Evolutionary conservation across 1,139 yeast species (phyloP), one percentile per base, ranked within the genome.

Genomic region (Kluyveromyces sp.): DNA sequence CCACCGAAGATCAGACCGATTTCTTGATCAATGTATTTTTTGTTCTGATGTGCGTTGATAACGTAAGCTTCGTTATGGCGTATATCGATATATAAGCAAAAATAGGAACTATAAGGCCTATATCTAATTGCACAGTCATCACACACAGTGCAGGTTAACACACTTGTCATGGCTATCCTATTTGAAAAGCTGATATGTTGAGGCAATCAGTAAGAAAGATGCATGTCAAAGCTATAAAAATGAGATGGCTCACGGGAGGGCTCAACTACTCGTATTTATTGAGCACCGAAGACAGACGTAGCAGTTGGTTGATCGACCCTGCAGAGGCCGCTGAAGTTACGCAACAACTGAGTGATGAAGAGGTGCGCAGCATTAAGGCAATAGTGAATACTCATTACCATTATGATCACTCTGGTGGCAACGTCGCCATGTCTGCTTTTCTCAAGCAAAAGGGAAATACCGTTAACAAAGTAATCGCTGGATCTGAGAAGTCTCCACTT

Each of bases 321-420:
- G 97, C 98, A 0, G 86, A 82, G 54, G 87, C 94, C 0, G 65
- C 70, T 6, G 94, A 83, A 44, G 72, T 70, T 2, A 44, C 70
- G 22, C 65, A 70, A 28, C 60, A 63, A 40, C 57, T 73, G 46
- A 57, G 60, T 20, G 48, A 58, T 2, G 43, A 54, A 12, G 71
- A 70, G 29, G 60, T 64, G 40, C 54, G 68, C 15, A 66, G 71
- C 30, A 67, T 89, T 46, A 71, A 72, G 41, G 88, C 92, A 1
- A 83, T 92, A 49, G 94, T 86, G 44, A 92, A 92, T 63, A 92
- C 98, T 1, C 98, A 92, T 60, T 97, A 94, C 61, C 98, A 92
- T 62, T 77, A 79, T 56, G 99, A 92, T 60, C 98, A 92, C 65
- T 74, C 96, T 1, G 96, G 86, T 18, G 99, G 99, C 1, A 92